These are phyloP conservation scores for Cinnamomum micranthum DNA, from an alignment of 164 flowering plant genomes.

Conservation along the genomic window DNA sequence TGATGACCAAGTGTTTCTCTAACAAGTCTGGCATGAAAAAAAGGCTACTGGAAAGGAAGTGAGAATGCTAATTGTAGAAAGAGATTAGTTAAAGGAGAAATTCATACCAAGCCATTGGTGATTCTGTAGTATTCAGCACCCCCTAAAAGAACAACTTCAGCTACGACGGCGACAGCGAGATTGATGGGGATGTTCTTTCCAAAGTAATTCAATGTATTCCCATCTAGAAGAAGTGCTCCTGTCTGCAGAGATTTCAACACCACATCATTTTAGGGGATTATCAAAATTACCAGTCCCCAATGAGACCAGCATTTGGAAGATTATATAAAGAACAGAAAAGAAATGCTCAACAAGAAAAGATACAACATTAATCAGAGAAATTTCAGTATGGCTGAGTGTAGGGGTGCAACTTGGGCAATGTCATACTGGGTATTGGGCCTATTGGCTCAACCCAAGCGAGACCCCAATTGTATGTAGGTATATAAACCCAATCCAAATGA, in stretches of 20 bases:
- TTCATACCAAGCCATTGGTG: constrained; percentile 75
- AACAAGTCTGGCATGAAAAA: too few relatives aligned
- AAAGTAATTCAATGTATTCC: constrained; percentile 95
- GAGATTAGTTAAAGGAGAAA: background rate
- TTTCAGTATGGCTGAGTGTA: too few relatives aligned
- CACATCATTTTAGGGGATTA: background rate
- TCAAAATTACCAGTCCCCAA: background rate
- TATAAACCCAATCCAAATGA: too few relatives aligned
- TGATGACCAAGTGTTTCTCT: too few relatives aligned
- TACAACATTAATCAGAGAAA: background rate
- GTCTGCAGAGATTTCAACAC: constrained; percentile 46
- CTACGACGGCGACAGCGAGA: constrained; percentile 72
- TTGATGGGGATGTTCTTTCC: constrained; percentile 97
- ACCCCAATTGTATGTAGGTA: too few relatives aligned
- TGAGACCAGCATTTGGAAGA: background rate
- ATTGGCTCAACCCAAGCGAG: too few relatives aligned
- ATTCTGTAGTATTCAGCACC: constrained; percentile 99
- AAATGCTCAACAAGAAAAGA: background rate
- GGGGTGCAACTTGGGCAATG: too few relatives aligned
- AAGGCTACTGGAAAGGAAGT: too few relatives aligned
- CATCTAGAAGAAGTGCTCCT: constrained; percentile 98
- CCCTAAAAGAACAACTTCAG: constrained; percentile 88
- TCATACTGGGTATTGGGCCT: too few relatives aligned
- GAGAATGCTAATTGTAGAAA: too few relatives aligned
- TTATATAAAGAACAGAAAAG: background rate